Percentiles rank a stretch among this genome's conserved stretches.
These are phyloP conservation scores for Bacterosira constricta DNA, from an alignment of 108 stramenopile genomes.

Conservation along the genomic window DNA sequence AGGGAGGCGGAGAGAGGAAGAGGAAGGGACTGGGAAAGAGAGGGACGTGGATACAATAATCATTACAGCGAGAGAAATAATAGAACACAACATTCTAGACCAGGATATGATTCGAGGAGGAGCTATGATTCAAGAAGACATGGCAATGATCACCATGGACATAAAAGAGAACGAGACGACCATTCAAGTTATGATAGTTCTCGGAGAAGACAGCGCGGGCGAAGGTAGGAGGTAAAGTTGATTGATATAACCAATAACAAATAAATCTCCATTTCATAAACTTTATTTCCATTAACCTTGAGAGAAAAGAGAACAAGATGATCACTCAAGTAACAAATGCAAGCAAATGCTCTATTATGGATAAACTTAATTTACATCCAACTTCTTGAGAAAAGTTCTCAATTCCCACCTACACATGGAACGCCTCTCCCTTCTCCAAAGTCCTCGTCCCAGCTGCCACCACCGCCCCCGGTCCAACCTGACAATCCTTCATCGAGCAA, in stretches of 20 bases:
- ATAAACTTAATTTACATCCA: neutral
- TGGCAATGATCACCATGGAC: neutral
- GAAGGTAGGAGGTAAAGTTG: neutral
- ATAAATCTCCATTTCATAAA: neutral
- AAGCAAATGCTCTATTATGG: too few relatives aligned
- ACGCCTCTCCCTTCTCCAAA: constrained; percentile 70
- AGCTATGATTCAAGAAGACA: constrained; percentile 7
- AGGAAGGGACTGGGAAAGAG: neutral
- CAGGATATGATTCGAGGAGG: constrained; percentile 11
- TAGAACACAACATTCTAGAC: neutral
- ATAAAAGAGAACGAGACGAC: constrained; percentile 8
- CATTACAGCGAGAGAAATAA: neutral
- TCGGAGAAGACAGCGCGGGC: constrained; percentile 9
- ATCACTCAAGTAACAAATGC: too few relatives aligned
- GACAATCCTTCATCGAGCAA: constrained; percentile 87
- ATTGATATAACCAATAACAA: neutral
- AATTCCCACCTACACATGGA: constrained; percentile 27
- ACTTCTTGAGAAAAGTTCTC: neutral
- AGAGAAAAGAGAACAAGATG: too few relatives aligned
- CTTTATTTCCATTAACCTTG: neutral
- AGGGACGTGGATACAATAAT: neutral
- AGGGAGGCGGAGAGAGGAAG: constrained; percentile 3
- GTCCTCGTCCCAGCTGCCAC: constrained; percentile 63
- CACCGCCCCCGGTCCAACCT: constrained; percentile 65
- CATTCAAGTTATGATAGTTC: neutral